Base-by-base conservation (phyloP, 169 alveolate species). In the Cryptosporidium xiaoi region DNA sequence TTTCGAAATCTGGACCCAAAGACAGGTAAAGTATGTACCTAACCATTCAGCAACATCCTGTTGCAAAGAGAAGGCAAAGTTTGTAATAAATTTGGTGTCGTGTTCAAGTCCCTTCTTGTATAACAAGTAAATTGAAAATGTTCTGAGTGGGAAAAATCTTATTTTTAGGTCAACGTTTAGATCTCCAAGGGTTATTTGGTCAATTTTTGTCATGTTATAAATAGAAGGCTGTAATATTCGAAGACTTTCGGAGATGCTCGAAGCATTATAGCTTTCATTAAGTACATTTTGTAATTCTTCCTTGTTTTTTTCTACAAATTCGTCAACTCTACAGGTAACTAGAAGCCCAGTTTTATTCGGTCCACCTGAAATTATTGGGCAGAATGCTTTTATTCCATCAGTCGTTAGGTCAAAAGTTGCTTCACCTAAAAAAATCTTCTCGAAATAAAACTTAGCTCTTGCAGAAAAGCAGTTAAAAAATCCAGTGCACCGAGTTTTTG, bases 41-140 rank as follows among this genome's bases (percentile, higher is more conserved):
- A 77, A 71, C 87, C 87, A 77, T 44, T 77, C 87, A 1, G 87
- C 87, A 18, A 77, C 87, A 48, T 77, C 87, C 36, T 77, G 87
- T 48, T 77, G 87, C 16, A 77, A 53, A 2, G 87, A 77, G 51
- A 77, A 77, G 7, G 87, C 71, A 60, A 77, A 77, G n/a, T 50
- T 77, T 5, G 87, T 77, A 10, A 77, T 33, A 60, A 77, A 77
- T 53, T 62, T 34, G 1, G 71, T 77, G 44, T 77, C 87, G 8
- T 18, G 6, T 24, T 27, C 87, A 5, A 77, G 62, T 20, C 87
- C 64, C 50, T 8, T 56, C 36, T 60, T 77, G 29, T 77, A 60
- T 7, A 77, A 64, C 29, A 77, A 46, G 18, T 77, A 77, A 8
- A 77, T 51, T 1, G 77, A 29, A 46, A 77, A 46, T 13, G 87